Evolutionary conservation across 2,329 filamentous ascomycete genomes (phyloP).

Genomic region (Pestalotiopsis sp.): DNA sequence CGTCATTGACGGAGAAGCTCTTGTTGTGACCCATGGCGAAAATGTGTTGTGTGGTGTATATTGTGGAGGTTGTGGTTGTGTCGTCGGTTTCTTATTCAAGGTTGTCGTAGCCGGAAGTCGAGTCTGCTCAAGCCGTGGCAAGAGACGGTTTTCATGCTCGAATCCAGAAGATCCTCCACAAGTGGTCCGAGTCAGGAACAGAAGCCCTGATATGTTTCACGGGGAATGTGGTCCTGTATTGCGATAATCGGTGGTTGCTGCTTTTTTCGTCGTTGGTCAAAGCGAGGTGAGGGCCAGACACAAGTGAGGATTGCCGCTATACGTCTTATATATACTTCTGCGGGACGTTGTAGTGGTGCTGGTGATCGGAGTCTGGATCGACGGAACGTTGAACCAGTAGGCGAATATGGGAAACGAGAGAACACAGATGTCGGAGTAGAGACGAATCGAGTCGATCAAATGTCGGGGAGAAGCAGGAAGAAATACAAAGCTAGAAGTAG

Average conservation of each 20-base stretch:
- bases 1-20: conserved; percentile 42
- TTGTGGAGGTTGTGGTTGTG: background rate
- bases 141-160: conserved; percentile 2
- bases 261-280: background rate
- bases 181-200: background rate
- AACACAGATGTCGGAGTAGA: background rate
- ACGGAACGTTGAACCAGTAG: background rate
- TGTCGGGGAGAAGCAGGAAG: conserved; percentile 2
- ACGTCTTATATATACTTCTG: conserved; percentile 6
- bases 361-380: background rate
- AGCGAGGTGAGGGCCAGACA: background rate
- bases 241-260: background rate
- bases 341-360: background rate
- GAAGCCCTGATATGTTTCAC: background rate
- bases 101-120: background rate
- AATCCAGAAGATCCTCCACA: too few species aligned
- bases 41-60: background rate
- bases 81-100: background rate
- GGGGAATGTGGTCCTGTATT: background rate
- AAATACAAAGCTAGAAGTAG: conserved; percentile 12
- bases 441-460: background rate
- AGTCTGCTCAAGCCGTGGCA: background rate
- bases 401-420: background rate
- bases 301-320: background rate
- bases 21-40: conserved; percentile 36